Base-by-base conservation (phyloP, 768 basidiomycete species). In the Gymnopilus junonius region DNA sequence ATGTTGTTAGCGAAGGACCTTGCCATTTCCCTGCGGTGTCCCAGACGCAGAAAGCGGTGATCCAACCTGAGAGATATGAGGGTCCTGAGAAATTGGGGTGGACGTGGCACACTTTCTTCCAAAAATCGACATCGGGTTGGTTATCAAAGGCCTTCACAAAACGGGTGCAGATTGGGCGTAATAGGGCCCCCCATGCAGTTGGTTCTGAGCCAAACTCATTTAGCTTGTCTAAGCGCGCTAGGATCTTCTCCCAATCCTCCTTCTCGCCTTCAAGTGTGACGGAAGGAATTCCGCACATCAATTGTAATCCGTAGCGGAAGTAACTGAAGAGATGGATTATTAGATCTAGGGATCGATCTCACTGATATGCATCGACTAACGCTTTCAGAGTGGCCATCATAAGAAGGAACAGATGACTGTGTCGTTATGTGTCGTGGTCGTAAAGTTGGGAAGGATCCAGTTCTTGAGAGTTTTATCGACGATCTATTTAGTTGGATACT, bases 201-300 rank as follows among this genome's bases (percentile, higher is more conserved):
- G 71, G 67, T 39, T 73, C 71, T 2, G 29, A 20, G 20, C 70
- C 72, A 31, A 71, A 73, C 14, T 62, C 54, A 20, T 61, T 23
- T n/a, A 72, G 57, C 48, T 65, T 73, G 27, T 70, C 68, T 21
- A 71, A 31, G 2, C 66, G 65, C 7, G 21, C 25, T 3, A 68
- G 57, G 29, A 70, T 32, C 14, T 68, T 66, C 29, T 67, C 58
- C 71, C 70, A 71, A 55, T 74, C 70, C 6, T 32, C 39, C 32
- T 64, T 64, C 3, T 67, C 66, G 2, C 71, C 72, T 45, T 71
- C 64, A 2, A 73, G 65, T 0, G 72, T 73, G 25, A 73, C 66
- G 10, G 59, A 66, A 10, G 73, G 72, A 7, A 73, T 73, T 2
- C 72, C 73, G 29, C 72, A 74, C 0, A 10, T 3, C 14, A 65